Evolutionary conservation across 2,329 filamentous ascomycete species (phyloP), one percentile per base, ranked within the genome.

Genomic region (Cladophialophora carrionii): DNA sequence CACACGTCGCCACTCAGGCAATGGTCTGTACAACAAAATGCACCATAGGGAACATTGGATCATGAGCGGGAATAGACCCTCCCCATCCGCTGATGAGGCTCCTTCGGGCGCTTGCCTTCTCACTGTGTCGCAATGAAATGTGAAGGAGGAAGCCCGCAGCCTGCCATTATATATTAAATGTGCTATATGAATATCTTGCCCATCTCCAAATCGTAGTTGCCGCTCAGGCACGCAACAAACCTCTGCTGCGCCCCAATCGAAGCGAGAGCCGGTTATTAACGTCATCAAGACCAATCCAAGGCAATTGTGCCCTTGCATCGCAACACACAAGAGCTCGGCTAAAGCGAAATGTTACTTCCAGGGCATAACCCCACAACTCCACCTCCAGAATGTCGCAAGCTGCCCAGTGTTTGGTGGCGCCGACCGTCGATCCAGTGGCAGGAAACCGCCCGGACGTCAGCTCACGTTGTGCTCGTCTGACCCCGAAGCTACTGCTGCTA

Each of bases 311-410:
- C 37, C 37, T 43, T 17, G 37, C 37, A 43, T 17, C 6, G 14
- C 37, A 43, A n/a, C 37, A 43, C 37, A 17, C 17, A 5, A 12
- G 3, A 17, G 20, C 48, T 51, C 48, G 48, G 48, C 24, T 29
- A 51, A 22, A 22, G 5, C 22, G 46, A 51, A 20, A 26, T 26
- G 48, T 22, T 26, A 43, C 37, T n/a, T 3, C 26, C 26, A 29
- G 26, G 3, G 6, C 26, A 22, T 22, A 51, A 51, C 48, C 48
- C 48, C 48, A 51, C 48, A 51, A 20, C 48, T 51, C 48, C 48
- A 51, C 20, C 48, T 51, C 48, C 48, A 51, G 20, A 51, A 51
- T 5, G n/a, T 51, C 24, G 20, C 48, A 51, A 26, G 48, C 48
- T 26, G 26, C 20, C 22, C 48, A 6, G 22, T 10, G 22, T 29